Base-by-base conservation (phyloP, 208 protist genomes). In the Leishmania tarentolae region DNA sequence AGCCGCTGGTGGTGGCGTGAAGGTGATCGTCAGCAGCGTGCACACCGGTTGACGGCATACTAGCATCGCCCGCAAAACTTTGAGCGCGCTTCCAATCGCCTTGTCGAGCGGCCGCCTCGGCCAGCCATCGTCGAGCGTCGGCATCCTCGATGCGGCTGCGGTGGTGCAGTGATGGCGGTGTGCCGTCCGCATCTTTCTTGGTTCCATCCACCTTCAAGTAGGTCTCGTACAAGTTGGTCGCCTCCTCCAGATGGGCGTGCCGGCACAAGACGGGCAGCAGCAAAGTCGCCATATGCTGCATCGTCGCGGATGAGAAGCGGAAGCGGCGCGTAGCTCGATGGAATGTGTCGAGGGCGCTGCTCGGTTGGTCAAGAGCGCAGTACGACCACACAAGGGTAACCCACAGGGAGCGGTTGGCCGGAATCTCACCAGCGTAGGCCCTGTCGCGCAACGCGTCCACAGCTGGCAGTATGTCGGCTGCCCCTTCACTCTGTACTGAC, bases 341-440 rank as follows among this genome's bases (percentile, higher is more conserved):
- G 3, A 94, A 86, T 57, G 86, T 82, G 74, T 97, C 91, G 46
- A 94, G 83, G 1, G 87, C 93, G 42, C 86, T 77, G n/a, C 79
- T 79, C 9, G 92, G 86, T 11, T 66, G 52, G 11, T 88, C 81
- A 57, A 96, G 81, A 4, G 74, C 78, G 37, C 83, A 89, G 79
- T 97, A 96, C 3, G 92, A 86, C 91, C 92, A 96, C 72, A 95
- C 78, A 7, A 98, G 81, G 5, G 95, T 93, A 19, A 90, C 85
- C 90, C 91, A 98, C 19, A 98, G 84, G 21, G 88, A 89, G 7
- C 74, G 65, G 52, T 78, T 93, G 3, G 86, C 79, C 1, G 87
- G 91, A 21, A 96, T 91, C 8, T 94, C 90, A 8, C 87, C 91
- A 19, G 88, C 93, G 68, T 92, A 98, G 57, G 87, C 91, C 68